These are phyloP conservation scores for Annona cherimola DNA, from an alignment of 164 flowering plant species.

Conservation along the genomic window DNA sequence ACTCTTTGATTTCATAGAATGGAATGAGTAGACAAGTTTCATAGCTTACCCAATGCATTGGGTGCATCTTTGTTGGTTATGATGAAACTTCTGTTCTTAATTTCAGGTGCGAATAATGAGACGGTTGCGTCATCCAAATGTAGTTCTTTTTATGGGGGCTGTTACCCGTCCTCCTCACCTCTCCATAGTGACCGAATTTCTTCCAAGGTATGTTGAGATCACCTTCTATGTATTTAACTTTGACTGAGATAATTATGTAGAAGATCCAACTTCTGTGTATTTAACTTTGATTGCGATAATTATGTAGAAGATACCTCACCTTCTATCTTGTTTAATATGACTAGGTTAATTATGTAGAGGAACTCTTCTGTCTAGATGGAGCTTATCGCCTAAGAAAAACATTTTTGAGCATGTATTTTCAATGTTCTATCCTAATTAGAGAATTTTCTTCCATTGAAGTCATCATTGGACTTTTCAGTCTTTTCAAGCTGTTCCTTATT, in stretches of 20 bases:
- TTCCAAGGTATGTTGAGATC: constrained; percentile 65
- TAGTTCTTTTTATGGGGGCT: constrained; percentile 96
- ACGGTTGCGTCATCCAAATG: constrained; percentile 95
- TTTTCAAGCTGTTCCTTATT: neutral
- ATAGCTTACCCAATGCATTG: no score
- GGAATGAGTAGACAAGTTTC: no score
- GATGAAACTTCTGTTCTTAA: neutral
- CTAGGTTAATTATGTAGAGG: neutral
- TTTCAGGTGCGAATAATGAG: constrained; percentile 94
- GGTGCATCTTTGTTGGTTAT: no score
- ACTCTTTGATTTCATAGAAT: no score
- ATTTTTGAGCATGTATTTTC: neutral
- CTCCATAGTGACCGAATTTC: constrained; percentile 90
- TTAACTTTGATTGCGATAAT: neutral
- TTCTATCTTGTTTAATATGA: no score
- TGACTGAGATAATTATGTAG: neutral
- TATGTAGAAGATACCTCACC: neutral
- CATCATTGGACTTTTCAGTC: neutral
- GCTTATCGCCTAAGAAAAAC: neutral
- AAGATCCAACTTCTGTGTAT: neutral
- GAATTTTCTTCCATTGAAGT: neutral
- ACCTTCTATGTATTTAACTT: neutral
- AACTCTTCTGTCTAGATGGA: neutral
- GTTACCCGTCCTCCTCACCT: constrained; percentile 98
- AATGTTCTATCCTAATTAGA: neutral